Conservation (phyloP, 1,139 yeast genomes). For the Diutina scorzettiae region DNA sequence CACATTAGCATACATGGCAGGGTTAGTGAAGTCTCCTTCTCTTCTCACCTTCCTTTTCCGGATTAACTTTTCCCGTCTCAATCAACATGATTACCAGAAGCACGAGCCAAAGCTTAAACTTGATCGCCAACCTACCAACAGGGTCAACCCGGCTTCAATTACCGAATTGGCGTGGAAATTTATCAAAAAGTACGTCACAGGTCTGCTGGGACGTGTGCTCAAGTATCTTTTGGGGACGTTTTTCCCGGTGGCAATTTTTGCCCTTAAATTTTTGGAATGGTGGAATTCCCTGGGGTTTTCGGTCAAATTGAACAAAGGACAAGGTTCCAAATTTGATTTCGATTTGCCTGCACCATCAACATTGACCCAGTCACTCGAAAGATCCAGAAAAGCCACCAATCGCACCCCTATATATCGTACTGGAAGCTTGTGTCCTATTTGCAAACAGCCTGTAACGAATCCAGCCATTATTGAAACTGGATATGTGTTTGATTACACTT, state of each 20-base stretch:
- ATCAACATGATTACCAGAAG: slow-evolving; percentile 39
- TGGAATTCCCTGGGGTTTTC: slow-evolving; percentile 80
- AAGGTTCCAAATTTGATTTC: slow-evolving; percentile 35
- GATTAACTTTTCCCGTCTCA: slow-evolving; percentile 61
- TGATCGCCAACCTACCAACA: slow-evolving; percentile 12
- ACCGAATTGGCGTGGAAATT: slow-evolving; percentile 29
- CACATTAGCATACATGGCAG: slow-evolving; percentile 57
- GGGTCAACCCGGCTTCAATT: slow-evolving; percentile 41
- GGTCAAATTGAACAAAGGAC: slow-evolving; percentile 42
- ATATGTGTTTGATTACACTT: slow-evolving; percentile 77
- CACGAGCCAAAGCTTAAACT: neutral
- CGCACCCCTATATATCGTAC: slow-evolving; percentile 17
- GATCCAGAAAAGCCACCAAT: slow-evolving; percentile 6
- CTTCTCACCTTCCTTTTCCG: slow-evolving; percentile 49
- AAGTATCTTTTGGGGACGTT: slow-evolving; percentile 35
- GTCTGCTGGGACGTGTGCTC: slow-evolving; percentile 29
- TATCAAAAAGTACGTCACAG: slow-evolving; percentile 19
- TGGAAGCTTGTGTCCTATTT: slow-evolving; percentile 54
- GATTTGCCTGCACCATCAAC: slow-evolving; percentile 43
- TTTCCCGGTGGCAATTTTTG: slow-evolving; percentile 76
- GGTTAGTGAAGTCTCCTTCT: slow-evolving; percentile 53
- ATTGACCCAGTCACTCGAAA: slow-evolving; percentile 12
- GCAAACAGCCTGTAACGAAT: slow-evolving; percentile 50
- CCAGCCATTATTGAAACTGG: slow-evolving; percentile 92
- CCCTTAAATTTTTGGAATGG: slow-evolving; percentile 87